These are phyloP conservation scores for Oryza punctata DNA, from an alignment of 176 grass and related monocot species.

Conservation along the genomic window DNA sequence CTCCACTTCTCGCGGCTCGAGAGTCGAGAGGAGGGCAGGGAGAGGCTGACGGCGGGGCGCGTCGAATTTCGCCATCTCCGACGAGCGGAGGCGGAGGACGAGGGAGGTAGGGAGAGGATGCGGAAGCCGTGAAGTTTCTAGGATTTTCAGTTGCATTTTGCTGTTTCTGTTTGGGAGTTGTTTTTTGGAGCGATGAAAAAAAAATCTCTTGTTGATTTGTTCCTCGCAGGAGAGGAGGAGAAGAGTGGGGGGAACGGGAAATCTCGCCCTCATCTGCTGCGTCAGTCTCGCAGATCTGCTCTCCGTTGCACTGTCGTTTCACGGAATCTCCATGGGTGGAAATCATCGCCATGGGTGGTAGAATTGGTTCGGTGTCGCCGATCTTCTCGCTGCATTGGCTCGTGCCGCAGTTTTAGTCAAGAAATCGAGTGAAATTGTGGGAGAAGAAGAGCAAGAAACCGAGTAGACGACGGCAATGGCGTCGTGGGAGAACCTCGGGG, in stretches of 20 bases:
- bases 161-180: constrained; percentile 2
- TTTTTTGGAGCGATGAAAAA: not conserved
- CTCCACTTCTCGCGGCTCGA: constrained; percentile 22
- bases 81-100: no score
- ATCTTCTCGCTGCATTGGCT: not conserved
- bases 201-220: not conserved
- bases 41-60: not conserved
- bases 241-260: not conserved
- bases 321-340: not conserved
- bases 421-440: not conserved
- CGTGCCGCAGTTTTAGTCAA: not conserved
- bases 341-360: not conserved
- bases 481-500: constrained; percentile 56
- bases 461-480: constrained; percentile 37
- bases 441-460: not conserved
- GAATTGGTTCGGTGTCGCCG: not conserved
- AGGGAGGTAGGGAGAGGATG: not conserved
- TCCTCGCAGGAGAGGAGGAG: not conserved
- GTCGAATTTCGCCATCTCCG: not conserved
- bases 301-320: not conserved
- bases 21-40: no score
- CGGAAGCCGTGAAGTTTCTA: not conserved
- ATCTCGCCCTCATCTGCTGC: not conserved
- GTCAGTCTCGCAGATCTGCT: constrained; percentile 43
- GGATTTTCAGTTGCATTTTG: constrained; percentile 2